Evolutionary conservation across 192 early-diverging fungal species (phyloP).

Genomic region (Mortierella claussenii): DNA sequence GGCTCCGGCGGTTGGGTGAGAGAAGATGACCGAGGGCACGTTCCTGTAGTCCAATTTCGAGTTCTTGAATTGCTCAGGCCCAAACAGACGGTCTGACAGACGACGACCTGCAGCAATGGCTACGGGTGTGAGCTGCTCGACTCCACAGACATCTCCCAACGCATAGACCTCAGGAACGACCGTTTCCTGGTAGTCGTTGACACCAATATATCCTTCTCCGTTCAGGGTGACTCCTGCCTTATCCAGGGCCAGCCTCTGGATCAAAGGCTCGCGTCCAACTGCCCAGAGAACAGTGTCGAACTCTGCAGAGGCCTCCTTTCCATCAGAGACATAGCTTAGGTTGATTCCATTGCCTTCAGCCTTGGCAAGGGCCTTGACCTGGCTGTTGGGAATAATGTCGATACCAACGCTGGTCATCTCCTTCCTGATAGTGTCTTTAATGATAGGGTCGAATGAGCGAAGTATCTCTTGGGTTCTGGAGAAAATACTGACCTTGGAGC

Average conservation of each 20-base stretch:
- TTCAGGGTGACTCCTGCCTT: constrained; percentile 70
- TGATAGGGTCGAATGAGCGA: constrained; percentile 86
- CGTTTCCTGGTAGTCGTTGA: constrained; percentile 92
- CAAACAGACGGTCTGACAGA: constrained; percentile 93
- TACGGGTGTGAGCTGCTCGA: constrained; percentile 93
- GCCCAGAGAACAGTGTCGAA: constrained; percentile 94
- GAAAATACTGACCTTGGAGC: constrained; percentile 81
- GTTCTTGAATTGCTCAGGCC: constrained; percentile 72
- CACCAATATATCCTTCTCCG: constrained; percentile 77
- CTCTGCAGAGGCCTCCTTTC: constrained; percentile 59
- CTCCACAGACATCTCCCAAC: constrained; percentile 95
- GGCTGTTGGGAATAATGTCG: constrained; percentile 76
- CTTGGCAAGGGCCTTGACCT: constrained; percentile 72
- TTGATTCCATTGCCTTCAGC: constrained; percentile 59
- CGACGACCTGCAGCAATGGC: constrained; percentile 95
- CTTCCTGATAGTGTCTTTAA: constrained; percentile 81
- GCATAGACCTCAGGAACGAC: constrained; percentile 75
- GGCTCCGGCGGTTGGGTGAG: constrained; percentile 89
- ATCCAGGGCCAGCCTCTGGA: constrained; percentile 75
- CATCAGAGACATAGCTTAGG: constrained; percentile 56
- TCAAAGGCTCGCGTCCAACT: constrained; percentile 85
- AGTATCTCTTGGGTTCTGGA: constrained; percentile 89
- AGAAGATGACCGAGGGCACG: constrained; percentile 97
- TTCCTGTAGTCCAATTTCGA: constrained; percentile 92
- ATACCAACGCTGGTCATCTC: constrained; percentile 83